Percentiles rank a stretch among this genome's conserved stretches.
These are phyloP conservation scores for Galerina sulciceps DNA, from an alignment of 768 basidiomycete species.

Conservation along the genomic window DNA sequence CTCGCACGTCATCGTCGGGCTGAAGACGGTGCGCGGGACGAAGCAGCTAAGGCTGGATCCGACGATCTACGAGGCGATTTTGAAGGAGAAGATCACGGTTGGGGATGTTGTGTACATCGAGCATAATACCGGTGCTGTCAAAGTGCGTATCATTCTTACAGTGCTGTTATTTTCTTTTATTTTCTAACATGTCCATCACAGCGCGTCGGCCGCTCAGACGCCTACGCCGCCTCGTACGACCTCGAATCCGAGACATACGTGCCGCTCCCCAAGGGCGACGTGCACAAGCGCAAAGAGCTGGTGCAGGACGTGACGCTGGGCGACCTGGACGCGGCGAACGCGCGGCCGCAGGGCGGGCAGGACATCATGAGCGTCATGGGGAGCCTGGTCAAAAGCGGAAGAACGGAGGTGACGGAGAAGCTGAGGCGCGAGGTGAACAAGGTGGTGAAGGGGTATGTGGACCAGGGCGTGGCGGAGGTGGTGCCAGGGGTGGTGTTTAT, in stretches of 20 bases:
- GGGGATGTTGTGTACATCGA: constrained; percentile 98
- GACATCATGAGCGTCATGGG: constrained; percentile 99
- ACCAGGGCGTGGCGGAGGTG: constrained; percentile 97
- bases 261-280: constrained; percentile 94
- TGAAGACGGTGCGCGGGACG: constrained; percentile 92
- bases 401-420: constrained; percentile 98
- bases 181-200: constrained; percentile 33
- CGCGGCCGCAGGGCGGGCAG: constrained; percentile 93
- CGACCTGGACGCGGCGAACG: constrained; percentile 96
- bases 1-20: constrained; percentile 94
- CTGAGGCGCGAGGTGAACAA: constrained; percentile 95
- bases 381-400: constrained; percentile 83
- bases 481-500: constrained; percentile 98
- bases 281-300: constrained; percentile 94
- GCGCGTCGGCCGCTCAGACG: constrained; percentile 96
- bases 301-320: constrained; percentile 95
- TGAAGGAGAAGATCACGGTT: constrained; percentile 95
- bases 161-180: background rate
- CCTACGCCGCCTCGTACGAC: constrained; percentile 97
- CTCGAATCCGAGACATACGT: constrained; percentile 99
- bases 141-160: constrained; percentile 52
- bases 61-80: constrained; percentile 93
- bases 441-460: constrained; percentile 95
- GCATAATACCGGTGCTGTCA: constrained; percentile 91
- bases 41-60: constrained; percentile 96